Base-by-base conservation (phyloP, 2,329 filamentous ascomycete species). In the Verticillium nonalfalfae region DNA sequence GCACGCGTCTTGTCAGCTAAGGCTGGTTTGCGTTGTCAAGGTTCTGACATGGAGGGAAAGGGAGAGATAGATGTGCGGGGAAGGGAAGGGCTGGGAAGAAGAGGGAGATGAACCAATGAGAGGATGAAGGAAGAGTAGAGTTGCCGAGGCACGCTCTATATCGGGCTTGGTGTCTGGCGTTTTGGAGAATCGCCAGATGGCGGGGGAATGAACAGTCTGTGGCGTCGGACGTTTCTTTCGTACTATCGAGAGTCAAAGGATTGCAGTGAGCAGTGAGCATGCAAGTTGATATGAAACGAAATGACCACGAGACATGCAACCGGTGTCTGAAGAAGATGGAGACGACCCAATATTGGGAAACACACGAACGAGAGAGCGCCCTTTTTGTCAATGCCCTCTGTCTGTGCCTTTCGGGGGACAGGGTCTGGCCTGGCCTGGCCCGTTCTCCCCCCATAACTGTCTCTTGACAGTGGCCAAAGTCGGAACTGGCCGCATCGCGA, bases 81-180 rank as follows among this genome's bases (percentile, higher is more conserved):
- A 21, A 52, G 45, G 7, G n/a, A 18, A 21, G 45, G 18, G 26
- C 26, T 31, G 26, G 26, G 26, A 31, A 52, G 21, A 26, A 18
- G 45, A 13, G 45, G 4, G 6, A 52, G 45, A 21, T 54, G 39
- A 58, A 14, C 62, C 62, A 63, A 62, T 62, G 36, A 34, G 10
- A 54, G 21, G 56, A 14, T 15, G 50, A 33, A 60, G 45, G 57
- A 56, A 33, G 36, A 50, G 31, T 33, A 15, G 58, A 18, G 52
- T 45, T 62, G 59, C 62, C 61, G 62, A 64, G 62, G 58, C 62
- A 59, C 39, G 56, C 18, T 21, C 35, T 52, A 52, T 52, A n/a
- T 52, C 45, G 45, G 45, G n/a, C 45, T 52, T 52, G 45, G 45
- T 52, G 45, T 52, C 3, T 36, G 35, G 35, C 9, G n/a, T 39